These are phyloP conservation scores for Kwoniella sp. DNA, from an alignment of 768 basidiomycete species.

Conservation along the genomic window DNA sequence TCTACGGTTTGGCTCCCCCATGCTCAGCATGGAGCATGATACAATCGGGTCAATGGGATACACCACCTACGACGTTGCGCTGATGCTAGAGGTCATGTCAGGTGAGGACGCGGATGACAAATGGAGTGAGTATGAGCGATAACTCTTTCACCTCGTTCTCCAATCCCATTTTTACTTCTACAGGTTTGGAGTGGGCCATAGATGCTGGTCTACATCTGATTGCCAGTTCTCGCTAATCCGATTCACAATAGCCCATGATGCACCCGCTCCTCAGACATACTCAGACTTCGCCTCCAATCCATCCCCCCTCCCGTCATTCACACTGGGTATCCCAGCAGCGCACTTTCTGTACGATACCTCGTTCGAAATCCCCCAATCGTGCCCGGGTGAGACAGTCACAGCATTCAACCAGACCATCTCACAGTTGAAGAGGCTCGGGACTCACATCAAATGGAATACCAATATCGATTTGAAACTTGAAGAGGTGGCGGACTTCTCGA, in stretches of 20 bases:
- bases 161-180: no score
- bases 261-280: slow-evolving; percentile 9
- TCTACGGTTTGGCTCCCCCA: background rate
- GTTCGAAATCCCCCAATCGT: slow-evolving; percentile 13
- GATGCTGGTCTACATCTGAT: no score
- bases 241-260: slow-evolving; percentile 5
- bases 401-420: slow-evolving; percentile 29
- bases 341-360: slow-evolving; percentile 29
- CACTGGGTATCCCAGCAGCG: slow-evolving; percentile 32
- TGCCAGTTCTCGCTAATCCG: no score
- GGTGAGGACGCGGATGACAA: slow-evolving; percentile 30
- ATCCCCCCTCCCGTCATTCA: slow-evolving; percentile 27
- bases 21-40: slow-evolving; percentile 18
- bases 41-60: slow-evolving; percentile 33
- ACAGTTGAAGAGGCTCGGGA: slow-evolving; percentile 25
- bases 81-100: slow-evolving; percentile 36
- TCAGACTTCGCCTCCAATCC: slow-evolving; percentile 30
- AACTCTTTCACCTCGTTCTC: no score
- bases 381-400: slow-evolving; percentile 15
- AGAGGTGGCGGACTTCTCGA: slow-evolving; percentile 20
- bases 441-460: slow-evolving; percentile 25
- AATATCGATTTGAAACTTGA: slow-evolving; percentile 27
- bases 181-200: no score
- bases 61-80: slow-evolving; percentile 24
- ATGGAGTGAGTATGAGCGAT: slow-evolving; percentile 10